These are phyloP conservation scores for Chalara sp. DNA, from an alignment of 2,329 filamentous ascomycete species.

Conservation along the genomic window DNA sequence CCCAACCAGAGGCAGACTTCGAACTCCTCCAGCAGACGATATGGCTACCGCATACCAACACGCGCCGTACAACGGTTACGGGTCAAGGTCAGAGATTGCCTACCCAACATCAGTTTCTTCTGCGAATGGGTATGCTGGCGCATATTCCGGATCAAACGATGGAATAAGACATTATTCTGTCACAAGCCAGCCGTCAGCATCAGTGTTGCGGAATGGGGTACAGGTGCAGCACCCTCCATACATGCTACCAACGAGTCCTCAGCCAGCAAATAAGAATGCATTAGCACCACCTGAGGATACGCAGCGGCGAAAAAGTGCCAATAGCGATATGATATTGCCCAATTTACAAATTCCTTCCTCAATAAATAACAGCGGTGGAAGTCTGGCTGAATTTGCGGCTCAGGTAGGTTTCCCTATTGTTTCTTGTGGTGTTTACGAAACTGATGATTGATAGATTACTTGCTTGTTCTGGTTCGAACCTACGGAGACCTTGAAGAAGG, in stretches of 20 bases:
- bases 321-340: conserved; percentile 19
- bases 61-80: conserved; percentile 39
- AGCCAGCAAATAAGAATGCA: conserved; percentile 9
- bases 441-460: conserved; percentile 59
- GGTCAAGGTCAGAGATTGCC: conserved; percentile 32
- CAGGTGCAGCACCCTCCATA: conserved; percentile 8
- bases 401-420: conserved; percentile 48
- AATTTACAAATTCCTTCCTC: conserved; percentile 64
- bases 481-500: conserved; percentile 67
- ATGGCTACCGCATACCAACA: conserved; percentile 46
- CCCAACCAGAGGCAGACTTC: conserved; percentile 33
- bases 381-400: conserved; percentile 74
- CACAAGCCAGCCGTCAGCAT: conserved; percentile 11
- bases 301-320: conserved; percentile 15
- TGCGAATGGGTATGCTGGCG: conserved; percentile 7
- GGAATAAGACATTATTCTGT: conserved; percentile 14
- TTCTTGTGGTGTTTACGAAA: background rate
- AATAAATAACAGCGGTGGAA: conserved; percentile 70
- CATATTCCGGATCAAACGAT: conserved; percentile 5
- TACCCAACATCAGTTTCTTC: conserved; percentile 12
- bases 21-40: conserved; percentile 44
- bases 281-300: conserved; percentile 13
- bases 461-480: conserved; percentile 98
- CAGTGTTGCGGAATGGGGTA: conserved; percentile 21
- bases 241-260: conserved; percentile 16